Evolutionary conservation across 805 yeast genomes (phyloP).

Genomic region (Maudiozyma turicensis): DNA sequence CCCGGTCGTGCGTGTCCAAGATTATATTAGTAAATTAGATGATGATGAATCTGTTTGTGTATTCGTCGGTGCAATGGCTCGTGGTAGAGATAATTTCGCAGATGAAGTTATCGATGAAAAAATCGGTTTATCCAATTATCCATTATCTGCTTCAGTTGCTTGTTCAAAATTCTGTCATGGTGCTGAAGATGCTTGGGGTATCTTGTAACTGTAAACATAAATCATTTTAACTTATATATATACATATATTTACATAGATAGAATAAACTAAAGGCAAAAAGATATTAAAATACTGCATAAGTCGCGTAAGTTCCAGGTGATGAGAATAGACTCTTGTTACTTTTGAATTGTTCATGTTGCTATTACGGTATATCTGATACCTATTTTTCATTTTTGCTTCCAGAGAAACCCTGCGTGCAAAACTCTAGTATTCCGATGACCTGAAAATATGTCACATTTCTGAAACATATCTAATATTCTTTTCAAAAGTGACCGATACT

Average conservation of each 20-base stretch:
- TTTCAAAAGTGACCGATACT: too few relatives aligned
- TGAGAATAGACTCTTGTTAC: too few relatives aligned
- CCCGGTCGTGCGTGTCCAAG: slow-evolving; percentile 77
- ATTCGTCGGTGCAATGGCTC: slow-evolving; percentile 98
- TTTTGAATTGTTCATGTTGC: too few relatives aligned
- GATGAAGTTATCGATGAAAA: slow-evolving; percentile 96
- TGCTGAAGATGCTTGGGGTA: slow-evolving; percentile 96
- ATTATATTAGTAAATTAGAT: slow-evolving; percentile 68
- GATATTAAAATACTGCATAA: too few relatives aligned
- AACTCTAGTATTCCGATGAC: too few relatives aligned
- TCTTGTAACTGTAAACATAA: slow-evolving; percentile 27
- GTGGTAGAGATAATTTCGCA: slow-evolving; percentile 95
- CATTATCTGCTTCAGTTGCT: slow-evolving; percentile 94
- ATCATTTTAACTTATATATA: neutral
- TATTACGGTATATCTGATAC: too few relatives aligned
- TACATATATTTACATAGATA: neutral
- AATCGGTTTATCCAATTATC: slow-evolving; percentile 89
- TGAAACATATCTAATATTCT: too few relatives aligned
- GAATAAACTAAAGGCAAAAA: too few relatives aligned
- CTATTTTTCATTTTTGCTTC: too few relatives aligned
- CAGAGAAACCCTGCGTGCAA: too few relatives aligned
- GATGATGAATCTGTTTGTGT: slow-evolving; percentile 93
- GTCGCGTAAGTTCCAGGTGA: too few relatives aligned
- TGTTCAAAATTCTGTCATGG: slow-evolving; percentile 98
- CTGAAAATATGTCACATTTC: too few relatives aligned